A percentile compares a stretch with the other conserved stretches of the same genome.
Conservation (phyloP, 2,329 filamentous ascomycete genomes). For the Alternaria sp. region DNA sequence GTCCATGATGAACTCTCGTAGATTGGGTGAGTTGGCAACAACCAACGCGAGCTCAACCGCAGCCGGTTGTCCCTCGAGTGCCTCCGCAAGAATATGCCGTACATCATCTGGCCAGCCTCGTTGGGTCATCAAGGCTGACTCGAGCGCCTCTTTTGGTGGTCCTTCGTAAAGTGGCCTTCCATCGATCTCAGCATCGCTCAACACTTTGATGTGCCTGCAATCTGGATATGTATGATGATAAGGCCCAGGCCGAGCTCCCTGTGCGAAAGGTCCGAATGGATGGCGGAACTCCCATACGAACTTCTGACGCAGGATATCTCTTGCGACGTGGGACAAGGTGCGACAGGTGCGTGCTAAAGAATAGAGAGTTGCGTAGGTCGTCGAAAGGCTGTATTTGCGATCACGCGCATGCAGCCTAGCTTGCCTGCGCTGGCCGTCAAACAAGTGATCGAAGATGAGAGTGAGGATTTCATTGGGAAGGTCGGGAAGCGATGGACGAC, state of each 20-base stretch:
- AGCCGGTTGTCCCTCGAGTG: too few species aligned
- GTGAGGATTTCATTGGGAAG: neutral
- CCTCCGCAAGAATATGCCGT: too few species aligned
- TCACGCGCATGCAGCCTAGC: neutral
- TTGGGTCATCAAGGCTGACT: neutral
- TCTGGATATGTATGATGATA: neutral
- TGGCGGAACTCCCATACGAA: neutral
- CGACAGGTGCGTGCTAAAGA: neutral
- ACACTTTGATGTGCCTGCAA: neutral
- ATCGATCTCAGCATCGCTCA: neutral
- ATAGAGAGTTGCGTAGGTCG: neutral
- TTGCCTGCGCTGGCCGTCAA: neutral
- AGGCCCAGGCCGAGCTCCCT: fast-evolving
- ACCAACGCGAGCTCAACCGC: neutral
- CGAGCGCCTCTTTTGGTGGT: neutral
- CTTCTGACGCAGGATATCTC: neutral
- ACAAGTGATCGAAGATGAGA: neutral
- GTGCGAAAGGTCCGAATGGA: neutral
- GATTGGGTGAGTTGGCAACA: neutral
- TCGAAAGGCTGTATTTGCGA: neutral
- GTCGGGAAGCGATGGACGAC: neutral
- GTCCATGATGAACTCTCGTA: neutral
- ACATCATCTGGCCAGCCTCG: neutral
- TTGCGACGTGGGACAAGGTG: neutral
- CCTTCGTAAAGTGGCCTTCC: neutral